A percentile compares a stretch with the other conserved stretches of the same genome.
Conservation (phyloP, 345 rosid genomes). For the Raphanus sativus region DNA sequence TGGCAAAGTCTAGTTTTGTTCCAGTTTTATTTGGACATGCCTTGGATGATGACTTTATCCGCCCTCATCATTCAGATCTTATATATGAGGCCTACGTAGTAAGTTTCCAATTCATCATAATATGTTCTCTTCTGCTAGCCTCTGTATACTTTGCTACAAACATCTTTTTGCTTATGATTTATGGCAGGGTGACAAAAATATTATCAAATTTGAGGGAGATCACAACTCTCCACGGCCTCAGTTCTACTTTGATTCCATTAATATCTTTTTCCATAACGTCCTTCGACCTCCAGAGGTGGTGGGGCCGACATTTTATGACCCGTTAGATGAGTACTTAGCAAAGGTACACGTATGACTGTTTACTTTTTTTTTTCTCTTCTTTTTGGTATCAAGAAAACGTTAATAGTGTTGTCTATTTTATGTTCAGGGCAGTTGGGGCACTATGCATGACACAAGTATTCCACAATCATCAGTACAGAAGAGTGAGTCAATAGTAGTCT, state of each 20-base stretch:
- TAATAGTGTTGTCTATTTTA: constrained; percentile 36
- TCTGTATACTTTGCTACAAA: constrained; percentile 16
- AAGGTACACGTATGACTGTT: constrained; percentile 51
- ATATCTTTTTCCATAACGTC: constrained; percentile 94
- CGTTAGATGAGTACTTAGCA: constrained; percentile 66
- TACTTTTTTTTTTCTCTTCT: constrained; percentile 22
- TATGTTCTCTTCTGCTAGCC: neutral
- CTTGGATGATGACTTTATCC: constrained; percentile 80
- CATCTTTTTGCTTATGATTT: constrained; percentile 19
- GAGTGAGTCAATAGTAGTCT: constrained; percentile 18
- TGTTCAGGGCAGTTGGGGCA: constrained; percentile 69
- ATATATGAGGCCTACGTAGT: constrained; percentile 81
- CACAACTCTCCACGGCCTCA: constrained; percentile 97
- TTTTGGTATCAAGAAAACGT: constrained; percentile 22
- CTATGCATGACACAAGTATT: constrained; percentile 45
- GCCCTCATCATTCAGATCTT: constrained; percentile 85
- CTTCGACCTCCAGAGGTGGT: constrained; percentile 88
- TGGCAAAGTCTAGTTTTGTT: constrained; percentile 77
- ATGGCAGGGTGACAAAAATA: constrained; percentile 94
- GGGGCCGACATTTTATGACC: constrained; percentile 55
- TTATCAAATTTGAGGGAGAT: constrained; percentile 97
- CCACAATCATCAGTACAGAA: constrained; percentile 56
- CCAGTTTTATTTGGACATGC: constrained; percentile 98
- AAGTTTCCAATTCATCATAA: constrained; percentile 28
- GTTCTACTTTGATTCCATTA: constrained; percentile 91